Conservation (phyloP, 1,139 yeast species). For the Yamadazyma taylorii region DNA sequence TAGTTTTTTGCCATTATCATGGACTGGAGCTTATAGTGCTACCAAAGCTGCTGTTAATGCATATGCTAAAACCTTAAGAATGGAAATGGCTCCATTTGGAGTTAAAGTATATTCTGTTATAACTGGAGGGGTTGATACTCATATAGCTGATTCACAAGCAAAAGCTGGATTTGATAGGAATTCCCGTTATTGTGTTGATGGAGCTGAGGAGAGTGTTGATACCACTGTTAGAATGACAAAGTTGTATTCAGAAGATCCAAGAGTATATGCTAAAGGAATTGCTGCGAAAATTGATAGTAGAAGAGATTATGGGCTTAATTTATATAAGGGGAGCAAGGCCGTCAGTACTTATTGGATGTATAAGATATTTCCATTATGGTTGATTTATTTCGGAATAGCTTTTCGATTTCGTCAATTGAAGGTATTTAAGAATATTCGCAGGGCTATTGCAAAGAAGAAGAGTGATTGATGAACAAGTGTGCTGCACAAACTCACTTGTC, state of each 20-base stretch:
- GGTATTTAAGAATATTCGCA: conserved; percentile 20
- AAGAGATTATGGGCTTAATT: conserved; percentile 9
- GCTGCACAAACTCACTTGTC: background rate
- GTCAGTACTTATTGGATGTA: conserved; percentile 19
- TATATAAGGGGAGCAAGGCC: conserved; percentile 21
- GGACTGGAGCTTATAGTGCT: conserved; percentile 30
- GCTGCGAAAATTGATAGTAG: conserved; percentile 20
- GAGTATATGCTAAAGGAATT: conserved; percentile 32
- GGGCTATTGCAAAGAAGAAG: background rate
- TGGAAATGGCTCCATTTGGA: conserved; percentile 26
- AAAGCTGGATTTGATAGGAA: too few relatives aligned
- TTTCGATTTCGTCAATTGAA: conserved; percentile 29
- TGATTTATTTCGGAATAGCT: conserved; percentile 27
- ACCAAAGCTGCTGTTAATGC: conserved; percentile 20
- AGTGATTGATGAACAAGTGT: background rate
- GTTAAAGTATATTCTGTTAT: conserved; percentile 29
- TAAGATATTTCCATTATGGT: conserved; percentile 31
- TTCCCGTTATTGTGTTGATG: conserved; percentile 24
- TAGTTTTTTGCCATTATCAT: conserved; percentile 31
- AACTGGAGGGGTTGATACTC: conserved; percentile 38
- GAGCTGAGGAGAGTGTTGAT: conserved; percentile 22
- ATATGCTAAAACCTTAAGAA: conserved; percentile 4
- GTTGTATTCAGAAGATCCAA: conserved; percentile 21
- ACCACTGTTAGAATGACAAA: conserved; percentile 25
- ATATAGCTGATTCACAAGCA: conserved; percentile 17